Conservation (phyloP, 371 early-diverging fungal genomes). For the Circinella umbellata region DNA sequence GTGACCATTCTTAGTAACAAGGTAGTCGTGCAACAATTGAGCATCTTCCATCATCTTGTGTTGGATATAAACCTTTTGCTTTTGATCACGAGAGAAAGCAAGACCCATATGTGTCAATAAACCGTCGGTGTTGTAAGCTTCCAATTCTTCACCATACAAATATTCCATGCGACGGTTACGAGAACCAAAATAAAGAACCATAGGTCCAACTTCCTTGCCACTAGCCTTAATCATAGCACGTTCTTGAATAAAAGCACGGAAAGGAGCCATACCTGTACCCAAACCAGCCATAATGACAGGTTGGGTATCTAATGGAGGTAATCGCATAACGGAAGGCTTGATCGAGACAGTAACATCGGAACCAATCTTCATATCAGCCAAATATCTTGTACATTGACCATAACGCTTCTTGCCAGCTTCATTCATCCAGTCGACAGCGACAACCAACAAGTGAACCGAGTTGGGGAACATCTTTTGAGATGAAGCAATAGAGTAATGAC, state of each 20-base stretch:
- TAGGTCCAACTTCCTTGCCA: slow-evolving; percentile 86
- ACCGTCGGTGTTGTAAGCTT: slow-evolving; percentile 88
- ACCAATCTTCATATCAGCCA: slow-evolving; percentile 72
- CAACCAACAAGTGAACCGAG: slow-evolving; percentile 87
- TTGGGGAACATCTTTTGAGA: slow-evolving; percentile 85
- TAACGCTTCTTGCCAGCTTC: slow-evolving; percentile 67
- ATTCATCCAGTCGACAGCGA: slow-evolving; percentile 87
- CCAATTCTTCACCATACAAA: slow-evolving; percentile 93
- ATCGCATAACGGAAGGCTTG: slow-evolving; percentile 95
- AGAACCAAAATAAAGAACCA: slow-evolving; percentile 94
- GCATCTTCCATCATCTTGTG: slow-evolving; percentile 90
- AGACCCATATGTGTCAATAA: slow-evolving; percentile 83
- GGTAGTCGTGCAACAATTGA: slow-evolving; percentile 69
- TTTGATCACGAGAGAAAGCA: slow-evolving; percentile 95
- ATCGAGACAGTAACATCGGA: slow-evolving; percentile 82
- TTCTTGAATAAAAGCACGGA: slow-evolving; percentile 96
- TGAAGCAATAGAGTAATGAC: slow-evolving; percentile 95
- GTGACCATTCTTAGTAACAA: slow-evolving; percentile 79
- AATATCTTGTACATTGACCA: slow-evolving; percentile 93
- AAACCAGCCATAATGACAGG: slow-evolving; percentile 97
- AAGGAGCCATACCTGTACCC: slow-evolving; percentile 98
- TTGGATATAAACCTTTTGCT: slow-evolving; percentile 93
- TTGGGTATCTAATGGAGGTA: slow-evolving; percentile 79
- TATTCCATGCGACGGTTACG: slow-evolving; percentile 91
- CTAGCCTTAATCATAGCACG: slow-evolving; percentile 76